Percentiles rank a stretch among this genome's conserved stretches.
Conservation (phyloP, 768 basidiomycete genomes). For the Tulasnella sp. region DNA sequence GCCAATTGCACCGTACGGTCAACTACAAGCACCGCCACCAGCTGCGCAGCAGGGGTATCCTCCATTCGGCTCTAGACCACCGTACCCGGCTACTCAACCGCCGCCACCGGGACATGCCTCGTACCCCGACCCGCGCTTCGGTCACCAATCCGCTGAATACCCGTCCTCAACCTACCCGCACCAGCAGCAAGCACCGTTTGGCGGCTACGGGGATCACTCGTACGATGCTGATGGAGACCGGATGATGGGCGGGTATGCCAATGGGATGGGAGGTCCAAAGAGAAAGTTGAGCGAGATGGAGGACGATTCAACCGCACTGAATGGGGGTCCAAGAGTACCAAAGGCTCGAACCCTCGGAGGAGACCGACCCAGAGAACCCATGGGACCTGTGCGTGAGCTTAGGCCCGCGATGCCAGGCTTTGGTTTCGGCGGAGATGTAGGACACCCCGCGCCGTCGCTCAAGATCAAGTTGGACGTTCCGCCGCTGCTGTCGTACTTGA, state of each 20-base stretch:
- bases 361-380: conserved; percentile 45
- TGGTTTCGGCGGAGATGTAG: conserved; percentile 18
- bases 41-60: neutral
- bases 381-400: conserved; percentile 49
- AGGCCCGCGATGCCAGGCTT: conserved; percentile 18
- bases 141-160: neutral
- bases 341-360: conserved; percentile 61
- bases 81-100: too few relatives aligned
- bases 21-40: neutral
- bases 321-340: conserved; percentile 20
- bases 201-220: neutral
- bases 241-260: neutral
- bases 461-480: conserved; percentile 45
- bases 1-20: neutral
- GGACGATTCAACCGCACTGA: neutral
- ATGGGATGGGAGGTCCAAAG: neutral
- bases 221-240: conserved; percentile 5
- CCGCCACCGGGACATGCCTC: too few relatives aligned
- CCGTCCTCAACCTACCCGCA: neutral
- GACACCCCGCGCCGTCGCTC: conserved; percentile 18
- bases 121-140: too few relatives aligned
- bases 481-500: conserved; percentile 52
- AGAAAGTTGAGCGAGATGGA: conserved; percentile 13
- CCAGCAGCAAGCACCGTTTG: neutral
- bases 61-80: neutral